Conservation (phyloP, 306 rosid genomes). For the Hippophae gyantsensis region DNA sequence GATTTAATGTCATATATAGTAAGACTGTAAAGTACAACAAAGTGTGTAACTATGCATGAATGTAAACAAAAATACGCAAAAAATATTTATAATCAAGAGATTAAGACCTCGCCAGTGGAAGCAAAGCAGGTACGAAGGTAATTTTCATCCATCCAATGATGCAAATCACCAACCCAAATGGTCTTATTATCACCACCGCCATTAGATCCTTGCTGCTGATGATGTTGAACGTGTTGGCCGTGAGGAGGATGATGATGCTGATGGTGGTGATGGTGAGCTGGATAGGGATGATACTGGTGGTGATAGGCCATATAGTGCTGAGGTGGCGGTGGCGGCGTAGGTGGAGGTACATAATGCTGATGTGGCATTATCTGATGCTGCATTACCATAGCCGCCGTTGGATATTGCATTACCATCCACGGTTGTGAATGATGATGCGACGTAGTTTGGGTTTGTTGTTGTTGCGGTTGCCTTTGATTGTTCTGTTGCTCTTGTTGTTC, state of each 20-base stretch:
- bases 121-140: slow-evolving; percentile 81
- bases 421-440: slow-evolving; percentile 33
- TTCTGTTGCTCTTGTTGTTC: slow-evolving; percentile 10
- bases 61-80: background rate
- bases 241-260: slow-evolving; percentile 44
- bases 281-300: slow-evolving; percentile 52
- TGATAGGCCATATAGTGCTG: slow-evolving; percentile 66
- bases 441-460: slow-evolving; percentile 18
- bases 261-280: slow-evolving; percentile 40
- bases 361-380: slow-evolving; percentile 86
- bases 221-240: slow-evolving; percentile 29
- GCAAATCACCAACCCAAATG: slow-evolving; percentile 89
- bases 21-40: background rate
- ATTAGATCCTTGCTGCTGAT: slow-evolving; percentile 46
- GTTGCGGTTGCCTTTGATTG: slow-evolving; percentile 22
- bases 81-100: background rate
- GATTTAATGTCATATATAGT: too few species aligned
- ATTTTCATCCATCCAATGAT: slow-evolving; percentile 89
- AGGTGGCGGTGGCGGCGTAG: slow-evolving; percentile 24
- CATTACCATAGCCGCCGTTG: slow-evolving; percentile 87
- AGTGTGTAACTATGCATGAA: background rate
- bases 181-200: slow-evolving; percentile 63
- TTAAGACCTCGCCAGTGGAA: slow-evolving; percentile 47
- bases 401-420: slow-evolving; percentile 87
- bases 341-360: slow-evolving; percentile 56